Conservation (phyloP, 2,329 filamentous ascomycete genomes). For the Fusarium subtropicale region DNA sequence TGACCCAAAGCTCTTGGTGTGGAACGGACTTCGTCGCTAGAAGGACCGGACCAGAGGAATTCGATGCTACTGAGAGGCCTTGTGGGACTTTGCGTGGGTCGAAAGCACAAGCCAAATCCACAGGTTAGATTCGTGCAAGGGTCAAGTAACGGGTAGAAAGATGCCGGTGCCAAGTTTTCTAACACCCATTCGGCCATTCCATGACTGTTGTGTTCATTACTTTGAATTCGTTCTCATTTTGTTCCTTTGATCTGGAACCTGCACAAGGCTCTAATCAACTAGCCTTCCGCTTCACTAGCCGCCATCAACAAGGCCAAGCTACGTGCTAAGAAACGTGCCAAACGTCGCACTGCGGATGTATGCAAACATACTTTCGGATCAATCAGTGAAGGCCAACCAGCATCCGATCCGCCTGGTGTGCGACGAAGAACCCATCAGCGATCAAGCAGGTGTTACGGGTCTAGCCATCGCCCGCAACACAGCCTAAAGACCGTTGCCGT, state of each 20-base stretch:
- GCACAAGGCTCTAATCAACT: conserved; percentile 4
- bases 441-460: conserved; percentile 11
- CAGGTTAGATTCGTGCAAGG: not conserved
- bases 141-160: conserved; percentile 21
- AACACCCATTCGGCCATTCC: conserved; percentile 9
- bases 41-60: conserved; percentile 6
- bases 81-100: conserved; percentile 28
- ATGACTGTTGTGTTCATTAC: not conserved
- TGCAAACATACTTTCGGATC: conserved; percentile 36
- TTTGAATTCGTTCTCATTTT: conserved; percentile 1
- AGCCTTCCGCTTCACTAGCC: conserved; percentile 7
- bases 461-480: not conserved
- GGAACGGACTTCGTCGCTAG: conserved; percentile 19
- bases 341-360: conserved; percentile 26
- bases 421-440: conserved; percentile 4
- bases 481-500: conserved; percentile 21
- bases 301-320: conserved; percentile 2
- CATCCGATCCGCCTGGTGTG: conserved; percentile 1
- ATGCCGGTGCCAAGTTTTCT: conserved; percentile 20
- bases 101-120: conserved; percentile 21
- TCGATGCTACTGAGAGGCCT: conserved; percentile 13
- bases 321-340: conserved; percentile 15
- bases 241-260: conserved; percentile 10
- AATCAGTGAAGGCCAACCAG: conserved; percentile 4
- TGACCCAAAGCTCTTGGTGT: conserved; percentile 25